Conservation (phyloP, 495 filamentous ascomycete species). For the Collariella sp. region DNA sequence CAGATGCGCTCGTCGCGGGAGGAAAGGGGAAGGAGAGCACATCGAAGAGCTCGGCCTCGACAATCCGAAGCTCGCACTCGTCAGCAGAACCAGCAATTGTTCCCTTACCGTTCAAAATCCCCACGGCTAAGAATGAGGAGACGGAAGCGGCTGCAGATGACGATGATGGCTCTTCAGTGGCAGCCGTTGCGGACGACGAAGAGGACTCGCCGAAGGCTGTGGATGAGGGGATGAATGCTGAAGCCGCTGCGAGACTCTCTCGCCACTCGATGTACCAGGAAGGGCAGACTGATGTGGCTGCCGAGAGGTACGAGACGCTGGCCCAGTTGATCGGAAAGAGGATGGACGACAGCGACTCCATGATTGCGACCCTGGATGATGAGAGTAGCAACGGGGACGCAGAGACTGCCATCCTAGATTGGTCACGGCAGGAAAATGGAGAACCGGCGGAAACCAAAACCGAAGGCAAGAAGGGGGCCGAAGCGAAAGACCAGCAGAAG, state of each 20-base stretch:
- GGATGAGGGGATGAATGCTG: neutral
- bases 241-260: constrained; percentile 22
- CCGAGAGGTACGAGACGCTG: constrained; percentile 36
- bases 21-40: constrained; percentile 21
- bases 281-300: constrained; percentile 11
- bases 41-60: neutral
- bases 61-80: constrained; percentile 5
- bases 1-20: constrained; percentile 14
- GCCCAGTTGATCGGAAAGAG: constrained; percentile 28
- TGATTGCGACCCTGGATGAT: constrained; percentile 47
- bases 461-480: neutral
- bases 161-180: constrained; percentile 51
- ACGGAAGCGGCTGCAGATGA: constrained; percentile 27
- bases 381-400: constrained; percentile 34
- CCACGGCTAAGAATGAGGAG: constrained; percentile 24
- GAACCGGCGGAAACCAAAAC: neutral
- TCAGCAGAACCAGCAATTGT: constrained; percentile 30
- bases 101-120: constrained; percentile 54
- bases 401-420: neutral
- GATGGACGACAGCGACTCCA: constrained; percentile 36
- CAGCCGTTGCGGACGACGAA: constrained; percentile 51
- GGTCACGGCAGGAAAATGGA: neutral
- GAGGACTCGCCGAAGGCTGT: constrained; percentile 20
- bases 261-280: constrained; percentile 23
- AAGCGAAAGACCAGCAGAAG: neutral